These are phyloP conservation scores for Metschnikowia orientalis DNA, from an alignment of 805 yeast genomes.

Conservation along the genomic window DNA sequence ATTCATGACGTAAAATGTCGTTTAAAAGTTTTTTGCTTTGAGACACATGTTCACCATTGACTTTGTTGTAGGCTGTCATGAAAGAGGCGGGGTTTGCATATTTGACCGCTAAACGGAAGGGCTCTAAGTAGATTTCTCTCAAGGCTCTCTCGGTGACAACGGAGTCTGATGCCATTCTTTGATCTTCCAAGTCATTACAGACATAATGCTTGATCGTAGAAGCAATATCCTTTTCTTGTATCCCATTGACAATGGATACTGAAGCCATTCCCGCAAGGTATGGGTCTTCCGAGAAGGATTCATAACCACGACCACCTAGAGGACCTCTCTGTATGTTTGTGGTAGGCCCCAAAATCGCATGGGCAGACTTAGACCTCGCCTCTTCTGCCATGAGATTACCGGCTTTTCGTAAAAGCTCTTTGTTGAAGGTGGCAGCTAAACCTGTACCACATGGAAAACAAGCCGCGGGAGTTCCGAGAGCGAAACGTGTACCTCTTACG, in stretches of 20 bases:
- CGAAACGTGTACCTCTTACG: conserved; percentile 28
- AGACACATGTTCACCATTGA: conserved; percentile 29
- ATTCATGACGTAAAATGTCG: conserved; percentile 26
- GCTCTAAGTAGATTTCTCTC: conserved; percentile 32
- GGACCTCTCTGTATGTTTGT: conserved; percentile 33
- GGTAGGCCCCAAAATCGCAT: conserved; percentile 30
- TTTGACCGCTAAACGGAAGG: conserved; percentile 30
- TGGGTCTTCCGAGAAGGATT: conserved; percentile 33
- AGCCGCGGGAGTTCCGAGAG: conserved; percentile 27
- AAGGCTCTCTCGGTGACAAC: conserved; percentile 28
- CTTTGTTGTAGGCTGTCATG: conserved; percentile 31
- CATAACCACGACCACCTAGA: conserved; percentile 33
- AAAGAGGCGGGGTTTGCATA: conserved; percentile 27
- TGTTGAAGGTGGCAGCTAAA: conserved; percentile 29
- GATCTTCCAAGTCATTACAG: conserved; percentile 31
- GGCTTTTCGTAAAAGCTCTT: conserved; percentile 23
- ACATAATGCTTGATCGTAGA: conserved; percentile 33
- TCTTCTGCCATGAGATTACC: conserved; percentile 32
- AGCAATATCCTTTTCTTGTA: conserved; percentile 26
- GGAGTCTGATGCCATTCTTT: conserved; percentile 28
- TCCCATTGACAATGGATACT: conserved; percentile 25
- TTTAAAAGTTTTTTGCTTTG: conserved; percentile 22
- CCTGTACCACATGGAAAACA: conserved; percentile 36
- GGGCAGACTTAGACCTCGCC: conserved; percentile 30
- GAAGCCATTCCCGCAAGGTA: conserved; percentile 27